Percentiles rank a stretch among this genome's conserved stretches.
Conservation (phyloP, 2,329 filamentous ascomycete species). For the Penicillium griseofulvum region DNA sequence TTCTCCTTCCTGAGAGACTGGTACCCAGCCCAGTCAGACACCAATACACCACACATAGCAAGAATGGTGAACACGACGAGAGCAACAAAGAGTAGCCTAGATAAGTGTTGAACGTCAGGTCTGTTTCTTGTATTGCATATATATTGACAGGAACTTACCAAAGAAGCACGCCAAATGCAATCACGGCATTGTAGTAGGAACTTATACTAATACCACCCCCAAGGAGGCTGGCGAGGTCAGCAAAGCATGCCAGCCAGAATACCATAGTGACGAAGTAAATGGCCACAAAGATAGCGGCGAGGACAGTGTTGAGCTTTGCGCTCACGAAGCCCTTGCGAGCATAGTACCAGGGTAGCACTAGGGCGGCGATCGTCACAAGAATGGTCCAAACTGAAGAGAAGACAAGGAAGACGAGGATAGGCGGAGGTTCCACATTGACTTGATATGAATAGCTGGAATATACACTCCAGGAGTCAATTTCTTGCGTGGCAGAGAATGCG, state of each 20-base stretch:
- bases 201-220: constrained; percentile 3
- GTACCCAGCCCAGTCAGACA: constrained; percentile 29
- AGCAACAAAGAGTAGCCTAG: constrained; percentile 30
- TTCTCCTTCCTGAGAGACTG: constrained; percentile 15
- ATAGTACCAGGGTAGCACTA: constrained; percentile 23
- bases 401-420: constrained; percentile 24
- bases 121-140: neutral
- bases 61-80: constrained; percentile 29
- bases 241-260: constrained; percentile 34
- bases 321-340: constrained; percentile 14
- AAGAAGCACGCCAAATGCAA: constrained; percentile 31
- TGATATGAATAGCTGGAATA: constrained; percentile 10
- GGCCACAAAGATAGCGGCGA: constrained; percentile 19
- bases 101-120: neutral
- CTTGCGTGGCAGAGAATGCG: constrained; percentile 1
- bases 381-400: constrained; percentile 30
- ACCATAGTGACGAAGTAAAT: constrained; percentile 31
- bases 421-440: constrained; percentile 16
- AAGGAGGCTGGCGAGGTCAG: constrained; percentile 23
- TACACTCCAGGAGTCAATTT: constrained; percentile 1
- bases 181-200: constrained; percentile 22
- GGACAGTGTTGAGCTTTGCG: constrained; percentile 20
- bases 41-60: constrained; percentile 27
- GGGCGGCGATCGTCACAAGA: constrained; percentile 18
- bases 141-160: neutral